Percentiles rank a stretch among this genome's conserved stretches.
Conservation (phyloP, 768 basidiomycete species). For the Gyrodon lividus region DNA sequence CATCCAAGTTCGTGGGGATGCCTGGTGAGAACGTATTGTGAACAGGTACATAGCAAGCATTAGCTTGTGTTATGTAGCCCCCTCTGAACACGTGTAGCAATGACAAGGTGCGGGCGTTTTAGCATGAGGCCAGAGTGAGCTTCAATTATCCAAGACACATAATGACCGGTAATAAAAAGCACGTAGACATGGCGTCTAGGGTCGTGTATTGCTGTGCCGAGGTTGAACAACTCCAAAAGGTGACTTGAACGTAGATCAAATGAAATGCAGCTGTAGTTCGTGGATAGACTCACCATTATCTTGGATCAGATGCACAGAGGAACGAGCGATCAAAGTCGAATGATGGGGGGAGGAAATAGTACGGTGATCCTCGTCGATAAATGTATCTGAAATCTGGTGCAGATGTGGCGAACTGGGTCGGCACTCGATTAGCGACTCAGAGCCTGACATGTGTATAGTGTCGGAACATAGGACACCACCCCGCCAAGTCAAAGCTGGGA, state of each 20-base stretch:
- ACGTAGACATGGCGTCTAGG: slow-evolving; percentile 14
- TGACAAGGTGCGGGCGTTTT: background rate
- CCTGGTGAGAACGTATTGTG: no score
- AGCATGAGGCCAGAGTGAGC: background rate
- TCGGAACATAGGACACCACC: no score
- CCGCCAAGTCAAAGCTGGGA: no score
- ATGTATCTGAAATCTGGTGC: background rate
- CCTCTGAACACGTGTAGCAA: slow-evolving; percentile 2
- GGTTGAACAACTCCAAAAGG: no score
- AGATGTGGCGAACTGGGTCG: background rate
- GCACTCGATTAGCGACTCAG: no score
- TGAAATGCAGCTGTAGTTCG: background rate
- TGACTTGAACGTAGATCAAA: background rate
- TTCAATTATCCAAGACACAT: slow-evolving; percentile 2
- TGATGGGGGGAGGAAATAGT: background rate
- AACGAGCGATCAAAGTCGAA: background rate
- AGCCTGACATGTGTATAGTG: no score
- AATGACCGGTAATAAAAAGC: slow-evolving; percentile 6
- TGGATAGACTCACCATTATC: background rate
- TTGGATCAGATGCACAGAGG: background rate
- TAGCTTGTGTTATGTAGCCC: no score
- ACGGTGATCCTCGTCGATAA: background rate
- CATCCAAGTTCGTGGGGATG: no score
- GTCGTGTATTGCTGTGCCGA: slow-evolving; percentile 2
- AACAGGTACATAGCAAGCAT: no score